Conservation (phyloP, 768 basidiomycete genomes). For the Baorangia bicolor region DNA sequence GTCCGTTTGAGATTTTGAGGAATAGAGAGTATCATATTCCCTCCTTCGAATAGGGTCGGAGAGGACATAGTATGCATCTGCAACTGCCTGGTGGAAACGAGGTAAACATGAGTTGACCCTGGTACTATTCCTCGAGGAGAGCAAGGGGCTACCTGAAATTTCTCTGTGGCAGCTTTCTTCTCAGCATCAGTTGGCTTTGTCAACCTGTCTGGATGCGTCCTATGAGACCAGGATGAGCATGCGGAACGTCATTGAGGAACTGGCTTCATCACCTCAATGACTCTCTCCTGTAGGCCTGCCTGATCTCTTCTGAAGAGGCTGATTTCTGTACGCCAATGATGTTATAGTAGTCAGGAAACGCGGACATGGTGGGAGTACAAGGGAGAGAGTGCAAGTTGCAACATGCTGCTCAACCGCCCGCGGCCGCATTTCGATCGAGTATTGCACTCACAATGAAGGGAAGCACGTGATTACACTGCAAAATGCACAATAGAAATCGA, state of each 20-base stretch:
- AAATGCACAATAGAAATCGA: background rate
- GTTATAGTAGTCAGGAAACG: slow-evolving; percentile 79
- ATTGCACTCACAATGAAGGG: background rate
- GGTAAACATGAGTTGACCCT: background rate
- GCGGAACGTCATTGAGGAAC: background rate
- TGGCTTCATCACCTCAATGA: slow-evolving; percentile 55
- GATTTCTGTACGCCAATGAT: slow-evolving; percentile 54
- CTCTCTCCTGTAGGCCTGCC: slow-evolving; percentile 77
- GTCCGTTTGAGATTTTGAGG: slow-evolving; percentile 49
- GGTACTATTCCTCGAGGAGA: background rate
- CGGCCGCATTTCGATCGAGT: slow-evolving; percentile 4
- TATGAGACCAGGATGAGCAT: slow-evolving; percentile 33
- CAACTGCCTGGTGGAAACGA: slow-evolving; percentile 53
- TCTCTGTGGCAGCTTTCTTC: slow-evolving; percentile 73
- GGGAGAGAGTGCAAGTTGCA: slow-evolving; percentile 4
- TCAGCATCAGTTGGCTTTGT: slow-evolving; percentile 68
- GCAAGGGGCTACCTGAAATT: slow-evolving; percentile 63
- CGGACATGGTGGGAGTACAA: slow-evolving; percentile 51
- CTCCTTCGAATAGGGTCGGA: slow-evolving; percentile 70
- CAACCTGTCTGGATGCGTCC: slow-evolving; percentile 88
- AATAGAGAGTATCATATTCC: slow-evolving; percentile 72
- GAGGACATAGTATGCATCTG: slow-evolving; percentile 93
- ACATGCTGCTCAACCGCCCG: slow-evolving; percentile 12
- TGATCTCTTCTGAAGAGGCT: slow-evolving; percentile 68
- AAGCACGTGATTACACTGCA: slow-evolving; percentile 21